A percentile compares a stretch with the other conserved stretches of the same genome.
Evolutionary conservation across 306 rosid genomes (phyloP).

Genomic region (Mucuna pruriens): DNA sequence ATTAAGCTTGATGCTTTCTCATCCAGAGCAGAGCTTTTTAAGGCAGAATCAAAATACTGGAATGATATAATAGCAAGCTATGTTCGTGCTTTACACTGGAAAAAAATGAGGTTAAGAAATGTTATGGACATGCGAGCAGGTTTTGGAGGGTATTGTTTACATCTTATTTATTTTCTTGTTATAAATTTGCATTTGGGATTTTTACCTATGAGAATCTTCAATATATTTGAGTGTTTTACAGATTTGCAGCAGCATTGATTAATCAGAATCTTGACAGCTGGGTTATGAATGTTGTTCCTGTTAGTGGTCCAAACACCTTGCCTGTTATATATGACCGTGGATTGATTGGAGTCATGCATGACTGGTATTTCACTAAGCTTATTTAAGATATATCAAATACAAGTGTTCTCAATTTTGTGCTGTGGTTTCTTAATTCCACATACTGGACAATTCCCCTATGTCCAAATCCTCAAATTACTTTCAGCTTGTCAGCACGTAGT

Average conservation of each 20-base stretch:
- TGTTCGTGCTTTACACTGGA: constrained; percentile 72
- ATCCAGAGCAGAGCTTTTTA: constrained; percentile 90
- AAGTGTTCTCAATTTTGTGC: not conserved
- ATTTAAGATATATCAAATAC: constrained; percentile 25
- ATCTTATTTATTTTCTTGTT: constrained; percentile 20
- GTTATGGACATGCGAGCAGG: constrained; percentile 99
- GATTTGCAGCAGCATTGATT: constrained; percentile 86
- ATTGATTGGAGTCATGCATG: constrained; percentile 91
- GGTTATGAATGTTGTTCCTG: constrained; percentile 98
- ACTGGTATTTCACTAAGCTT: constrained; percentile 63
- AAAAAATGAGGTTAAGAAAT: constrained; percentile 74
- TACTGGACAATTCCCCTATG: not conserved
- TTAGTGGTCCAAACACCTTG: constrained; percentile 92
- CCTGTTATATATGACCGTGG: constrained; percentile 96
- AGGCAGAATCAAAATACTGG: constrained; percentile 86
- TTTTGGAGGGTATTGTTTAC: constrained; percentile 85
- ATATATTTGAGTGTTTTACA: constrained; percentile 50
- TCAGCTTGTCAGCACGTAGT: constrained; percentile 19
- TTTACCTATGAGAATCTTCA: constrained; percentile 29
- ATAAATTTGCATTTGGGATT: constrained; percentile 11
- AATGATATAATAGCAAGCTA: constrained; percentile 66
- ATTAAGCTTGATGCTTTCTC: constrained; percentile 76
- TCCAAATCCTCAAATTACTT: constrained; percentile 25
- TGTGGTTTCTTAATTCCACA: constrained; percentile 27
- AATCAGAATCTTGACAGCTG: constrained; percentile 66